A percentile compares a stretch with the other conserved stretches of the same genome.
Conservation (phyloP, 495 filamentous ascomycete genomes). For the Podospora tetraspora region DNA sequence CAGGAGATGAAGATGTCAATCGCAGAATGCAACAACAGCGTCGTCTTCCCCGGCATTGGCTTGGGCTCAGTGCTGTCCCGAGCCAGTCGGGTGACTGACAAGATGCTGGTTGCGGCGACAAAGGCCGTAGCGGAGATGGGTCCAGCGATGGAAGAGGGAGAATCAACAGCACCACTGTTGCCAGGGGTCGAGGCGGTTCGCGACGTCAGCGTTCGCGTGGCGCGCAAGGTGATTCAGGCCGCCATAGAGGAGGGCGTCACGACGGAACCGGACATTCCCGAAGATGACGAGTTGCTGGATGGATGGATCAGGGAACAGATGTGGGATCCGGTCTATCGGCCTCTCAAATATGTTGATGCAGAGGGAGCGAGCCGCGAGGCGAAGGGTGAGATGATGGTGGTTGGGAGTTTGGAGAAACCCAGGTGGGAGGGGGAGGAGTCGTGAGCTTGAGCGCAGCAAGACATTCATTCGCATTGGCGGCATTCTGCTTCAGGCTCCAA, state of each 20-base stretch:
- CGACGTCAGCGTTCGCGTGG: conserved; percentile 71
- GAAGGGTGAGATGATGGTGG: conserved; percentile 56
- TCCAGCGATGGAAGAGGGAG: conserved; percentile 51
- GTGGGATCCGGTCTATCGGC: conserved; percentile 76
- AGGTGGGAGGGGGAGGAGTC: background rate
- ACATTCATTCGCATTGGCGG: background rate
- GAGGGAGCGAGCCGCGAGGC: conserved; percentile 48
- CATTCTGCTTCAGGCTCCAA: background rate
- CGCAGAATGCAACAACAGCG: conserved; percentile 87
- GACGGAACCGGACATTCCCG: conserved; percentile 55
- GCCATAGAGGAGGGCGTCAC: conserved; percentile 66
- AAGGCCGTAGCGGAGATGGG: conserved; percentile 64
- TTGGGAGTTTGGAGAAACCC: conserved; percentile 27
- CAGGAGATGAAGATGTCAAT: conserved; percentile 55
- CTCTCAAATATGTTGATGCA: conserved; percentile 51
- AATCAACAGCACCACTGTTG: conserved; percentile 51
- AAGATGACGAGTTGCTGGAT: conserved; percentile 53
- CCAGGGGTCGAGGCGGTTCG: conserved; percentile 74
- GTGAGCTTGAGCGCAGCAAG: background rate
- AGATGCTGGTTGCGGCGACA: conserved; percentile 77
- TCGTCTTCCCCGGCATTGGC: conserved; percentile 82
- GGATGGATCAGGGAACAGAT: conserved; percentile 86
- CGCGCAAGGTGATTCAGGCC: conserved; percentile 68
- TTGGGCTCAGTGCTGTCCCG: conserved; percentile 70
- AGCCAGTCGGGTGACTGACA: conserved; percentile 57